These are phyloP conservation scores for Hortaea werneckii DNA, from an alignment of 2,329 filamentous ascomycete genomes.

Conservation along the genomic window DNA sequence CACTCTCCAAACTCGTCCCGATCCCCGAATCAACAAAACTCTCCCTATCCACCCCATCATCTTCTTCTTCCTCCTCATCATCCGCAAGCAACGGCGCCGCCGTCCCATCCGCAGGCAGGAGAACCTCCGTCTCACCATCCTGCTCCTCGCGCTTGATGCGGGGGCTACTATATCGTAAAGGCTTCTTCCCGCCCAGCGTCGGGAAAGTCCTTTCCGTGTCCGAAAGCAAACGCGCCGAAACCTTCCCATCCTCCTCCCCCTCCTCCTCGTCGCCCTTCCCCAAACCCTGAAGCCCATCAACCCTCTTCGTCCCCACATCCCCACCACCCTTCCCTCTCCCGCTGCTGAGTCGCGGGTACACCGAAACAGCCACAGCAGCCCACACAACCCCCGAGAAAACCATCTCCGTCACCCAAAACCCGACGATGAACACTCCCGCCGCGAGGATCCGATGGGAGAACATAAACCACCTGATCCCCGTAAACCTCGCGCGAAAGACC, in stretches of 20 bases:
- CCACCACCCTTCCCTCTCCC: background rate
- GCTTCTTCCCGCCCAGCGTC: conserved; percentile 33
- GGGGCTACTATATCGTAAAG: conserved; percentile 25
- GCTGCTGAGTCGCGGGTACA: conserved; percentile 3
- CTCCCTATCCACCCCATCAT: conserved; percentile 36
- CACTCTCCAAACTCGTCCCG: conserved; percentile 39
- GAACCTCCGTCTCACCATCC: background rate
- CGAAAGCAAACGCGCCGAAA: conserved; percentile 24
- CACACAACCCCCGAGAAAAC: conserved; percentile 56
- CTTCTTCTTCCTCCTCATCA: conserved; percentile 18
- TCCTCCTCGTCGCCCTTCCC: conserved; percentile 17
- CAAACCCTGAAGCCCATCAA: conserved; percentile 8
- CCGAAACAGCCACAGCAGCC: conserved; percentile 41
- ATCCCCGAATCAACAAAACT: conserved; percentile 39
- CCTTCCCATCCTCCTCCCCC: conserved; percentile 3
- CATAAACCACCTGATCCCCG: conserved; percentile 73
- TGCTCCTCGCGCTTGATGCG: conserved; percentile 17
- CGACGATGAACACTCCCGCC: conserved; percentile 55
- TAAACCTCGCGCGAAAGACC: conserved; percentile 62
- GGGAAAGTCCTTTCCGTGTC: conserved; percentile 42
- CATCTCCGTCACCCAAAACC: conserved; percentile 72
- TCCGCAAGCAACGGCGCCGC: conserved; percentile 7
- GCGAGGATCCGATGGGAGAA: conserved; percentile 66
- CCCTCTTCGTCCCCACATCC: conserved; percentile 8
- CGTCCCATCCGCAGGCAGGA: background rate